A percentile compares a stretch with the other conserved stretches of the same genome.
Conservation (phyloP, 176 grass and related monocot genomes). For the Thalia dealbata region DNA sequence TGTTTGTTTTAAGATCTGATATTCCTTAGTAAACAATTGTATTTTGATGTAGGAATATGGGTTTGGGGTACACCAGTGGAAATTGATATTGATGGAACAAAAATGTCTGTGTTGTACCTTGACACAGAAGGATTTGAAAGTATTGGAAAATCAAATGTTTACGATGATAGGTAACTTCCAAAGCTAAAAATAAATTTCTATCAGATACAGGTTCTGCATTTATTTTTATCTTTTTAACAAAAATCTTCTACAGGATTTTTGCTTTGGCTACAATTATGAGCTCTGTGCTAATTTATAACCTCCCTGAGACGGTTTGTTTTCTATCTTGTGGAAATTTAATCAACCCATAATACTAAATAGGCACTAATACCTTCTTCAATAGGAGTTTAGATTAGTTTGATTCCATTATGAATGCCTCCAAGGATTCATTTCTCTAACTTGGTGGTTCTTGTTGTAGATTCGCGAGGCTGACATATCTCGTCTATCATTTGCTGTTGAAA, state of each 20-base stretch:
- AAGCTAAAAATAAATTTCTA: neutral
- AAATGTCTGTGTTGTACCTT: slow-evolving; percentile 73
- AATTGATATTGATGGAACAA: slow-evolving; percentile 55
- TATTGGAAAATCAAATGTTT: slow-evolving; percentile 94
- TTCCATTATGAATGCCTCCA: neutral
- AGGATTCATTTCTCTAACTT: slow-evolving; percentile 4
- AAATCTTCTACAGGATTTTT: slow-evolving; percentile 56
- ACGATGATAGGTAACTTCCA: slow-evolving; percentile 80
- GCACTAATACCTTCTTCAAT: neutral
- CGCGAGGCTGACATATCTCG: slow-evolving; percentile 90
- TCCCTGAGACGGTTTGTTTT: slow-evolving; percentile 73
- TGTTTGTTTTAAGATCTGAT: neutral
- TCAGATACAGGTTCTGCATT: neutral
- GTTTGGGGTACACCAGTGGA: slow-evolving; percentile 77
- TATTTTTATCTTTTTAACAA: neutral
- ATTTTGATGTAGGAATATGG: slow-evolving; percentile 62
- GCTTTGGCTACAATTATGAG: slow-evolving; percentile 87
- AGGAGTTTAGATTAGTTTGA: neutral
- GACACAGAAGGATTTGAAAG: slow-evolving; percentile 98
- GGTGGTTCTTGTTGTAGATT: slow-evolving; percentile 43
- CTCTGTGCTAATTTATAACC: slow-evolving; percentile 91
- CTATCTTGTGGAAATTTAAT: slow-evolving; percentile 17
- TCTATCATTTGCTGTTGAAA: slow-evolving; percentile 88
- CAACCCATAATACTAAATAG: neutral
- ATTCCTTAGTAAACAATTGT: neutral